These are phyloP conservation scores for Pyrenophora tritici-repentis DNA, from an alignment of 2,329 filamentous ascomycete genomes.

Conservation along the genomic window DNA sequence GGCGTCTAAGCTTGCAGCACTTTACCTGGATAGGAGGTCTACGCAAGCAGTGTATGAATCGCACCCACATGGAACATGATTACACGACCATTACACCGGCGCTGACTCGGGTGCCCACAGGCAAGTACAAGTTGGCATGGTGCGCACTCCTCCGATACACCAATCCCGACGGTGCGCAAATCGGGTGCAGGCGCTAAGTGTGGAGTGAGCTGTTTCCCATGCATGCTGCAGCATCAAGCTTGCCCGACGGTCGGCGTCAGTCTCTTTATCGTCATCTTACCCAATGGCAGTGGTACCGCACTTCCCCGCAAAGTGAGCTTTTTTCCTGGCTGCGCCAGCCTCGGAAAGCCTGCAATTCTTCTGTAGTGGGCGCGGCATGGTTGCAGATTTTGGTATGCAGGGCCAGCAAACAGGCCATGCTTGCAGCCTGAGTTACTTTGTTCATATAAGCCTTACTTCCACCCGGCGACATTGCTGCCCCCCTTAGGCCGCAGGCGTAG, in stretches of 20 bases:
- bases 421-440: constrained; percentile 7
- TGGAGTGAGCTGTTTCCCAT: constrained; percentile 39
- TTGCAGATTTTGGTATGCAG: constrained; percentile 31
- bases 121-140: too few relatives aligned
- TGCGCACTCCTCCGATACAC: neutral
- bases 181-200: constrained; percentile 24
- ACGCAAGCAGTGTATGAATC: neutral
- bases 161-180: neutral
- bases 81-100: too few relatives aligned
- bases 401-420: constrained; percentile 34
- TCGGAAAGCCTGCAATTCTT: neutral
- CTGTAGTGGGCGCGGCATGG: constrained; percentile 28
- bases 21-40: neutral
- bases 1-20: constrained; percentile 6
- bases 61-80: neutral
- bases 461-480: too few relatives aligned
- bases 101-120: neutral
- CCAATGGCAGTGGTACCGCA: constrained; percentile 19
- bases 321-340: neutral
- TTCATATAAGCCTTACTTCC: constrained; percentile 26
- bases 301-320: constrained; percentile 25
- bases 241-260: constrained; percentile 20
- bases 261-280: constrained; percentile 14
- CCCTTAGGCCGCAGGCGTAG: constrained; percentile 10
- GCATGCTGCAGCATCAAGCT: constrained; percentile 23